These are phyloP conservation scores for Sextonia rubra DNA, from an alignment of 164 flowering plant genomes.

Conservation along the genomic window DNA sequence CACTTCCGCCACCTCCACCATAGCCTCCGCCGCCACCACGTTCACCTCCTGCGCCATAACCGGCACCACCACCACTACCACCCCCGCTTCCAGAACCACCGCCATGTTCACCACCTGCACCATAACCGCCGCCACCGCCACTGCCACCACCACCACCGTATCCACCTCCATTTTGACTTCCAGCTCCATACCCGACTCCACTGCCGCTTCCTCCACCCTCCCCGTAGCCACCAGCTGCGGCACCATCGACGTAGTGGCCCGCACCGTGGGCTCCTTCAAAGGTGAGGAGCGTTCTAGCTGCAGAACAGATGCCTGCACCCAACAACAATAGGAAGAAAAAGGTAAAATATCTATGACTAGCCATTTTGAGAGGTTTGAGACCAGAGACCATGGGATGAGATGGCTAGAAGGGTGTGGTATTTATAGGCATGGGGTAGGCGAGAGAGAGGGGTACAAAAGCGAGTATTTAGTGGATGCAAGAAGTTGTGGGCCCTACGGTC, in stretches of 20 bases:
- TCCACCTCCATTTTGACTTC: slow-evolving; percentile 6
- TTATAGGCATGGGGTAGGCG: slow-evolving; percentile 17
- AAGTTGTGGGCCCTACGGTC: neutral
- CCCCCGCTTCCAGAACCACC: slow-evolving; percentile 3
- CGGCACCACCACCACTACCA: neutral
- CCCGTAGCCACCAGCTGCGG: slow-evolving; percentile 4
- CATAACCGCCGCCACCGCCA: slow-evolving; percentile 2
- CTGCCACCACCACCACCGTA: slow-evolving; percentile 5
- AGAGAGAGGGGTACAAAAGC: slow-evolving; percentile 8
- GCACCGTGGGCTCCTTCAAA: slow-evolving; percentile 10
- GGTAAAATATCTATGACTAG: slow-evolving; percentile 10
- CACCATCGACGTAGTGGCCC: slow-evolving; percentile 13
- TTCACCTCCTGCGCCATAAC: neutral
- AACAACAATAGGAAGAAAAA: slow-evolving; percentile 21
- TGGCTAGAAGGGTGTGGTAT: slow-evolving; percentile 8
- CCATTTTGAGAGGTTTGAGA: slow-evolving; percentile 11
- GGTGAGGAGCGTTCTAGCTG: slow-evolving; percentile 28
- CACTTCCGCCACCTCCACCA: neutral
- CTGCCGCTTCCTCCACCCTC: neutral
- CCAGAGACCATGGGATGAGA: slow-evolving; percentile 2
- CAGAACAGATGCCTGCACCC: slow-evolving; percentile 22
- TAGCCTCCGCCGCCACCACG: neutral
- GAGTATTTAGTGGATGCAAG: neutral
- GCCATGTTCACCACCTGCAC: slow-evolving; percentile 10
- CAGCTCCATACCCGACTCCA: slow-evolving; percentile 3